Evolutionary conservation across 805 yeast species (phyloP).

Genomic region (Yarrowia phangngaensis): DNA sequence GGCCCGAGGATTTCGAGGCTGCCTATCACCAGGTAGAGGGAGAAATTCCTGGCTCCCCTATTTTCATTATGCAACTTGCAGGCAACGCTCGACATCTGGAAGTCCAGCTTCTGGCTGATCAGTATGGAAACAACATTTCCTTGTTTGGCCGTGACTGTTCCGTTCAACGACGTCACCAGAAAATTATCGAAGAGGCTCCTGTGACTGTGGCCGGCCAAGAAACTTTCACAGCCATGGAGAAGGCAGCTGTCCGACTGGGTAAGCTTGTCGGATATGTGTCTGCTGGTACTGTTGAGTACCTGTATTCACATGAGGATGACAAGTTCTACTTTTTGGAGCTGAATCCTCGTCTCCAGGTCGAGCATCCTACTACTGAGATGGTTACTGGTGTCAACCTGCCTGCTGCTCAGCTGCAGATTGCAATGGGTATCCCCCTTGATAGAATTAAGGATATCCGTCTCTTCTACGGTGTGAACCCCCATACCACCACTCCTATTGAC

Average conservation of each 20-base stretch:
- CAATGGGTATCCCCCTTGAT: constrained; percentile 99
- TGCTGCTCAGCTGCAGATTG: constrained; percentile 96
- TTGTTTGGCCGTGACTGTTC: constrained; percentile 98
- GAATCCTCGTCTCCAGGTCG: constrained; percentile 98
- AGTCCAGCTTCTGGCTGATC: constrained; percentile 96
- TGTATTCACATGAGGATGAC: constrained; percentile 89
- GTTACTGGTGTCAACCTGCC: constrained; percentile 97
- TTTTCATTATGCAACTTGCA: constrained; percentile 95
- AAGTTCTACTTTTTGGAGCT: constrained; percentile 94
- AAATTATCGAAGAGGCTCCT: constrained; percentile 98
- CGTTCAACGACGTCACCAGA: constrained; percentile 98
- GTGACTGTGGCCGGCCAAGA: constrained; percentile 87
- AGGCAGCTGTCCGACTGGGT: constrained; percentile 96
- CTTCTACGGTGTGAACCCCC: constrained; percentile 94
- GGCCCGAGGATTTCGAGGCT: constrained; percentile 69
- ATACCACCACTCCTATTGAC: constrained; percentile 83
- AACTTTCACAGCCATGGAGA: constrained; percentile 88
- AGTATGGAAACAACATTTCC: constrained; percentile 96
- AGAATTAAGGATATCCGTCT: constrained; percentile 89
- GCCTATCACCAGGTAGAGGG: constrained; percentile 90
- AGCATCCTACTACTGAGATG: constrained; percentile 99
- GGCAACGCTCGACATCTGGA: constrained; percentile 97
- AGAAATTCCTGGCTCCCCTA: constrained; percentile 98
- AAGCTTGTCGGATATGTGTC: constrained; percentile 95
- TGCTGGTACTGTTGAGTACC: constrained; percentile 98